Evolutionary conservation across 441 rosid genomes (phyloP), one percentile per base, ranked within the genome.

Genomic region (Populus trichocarpa): DNA sequence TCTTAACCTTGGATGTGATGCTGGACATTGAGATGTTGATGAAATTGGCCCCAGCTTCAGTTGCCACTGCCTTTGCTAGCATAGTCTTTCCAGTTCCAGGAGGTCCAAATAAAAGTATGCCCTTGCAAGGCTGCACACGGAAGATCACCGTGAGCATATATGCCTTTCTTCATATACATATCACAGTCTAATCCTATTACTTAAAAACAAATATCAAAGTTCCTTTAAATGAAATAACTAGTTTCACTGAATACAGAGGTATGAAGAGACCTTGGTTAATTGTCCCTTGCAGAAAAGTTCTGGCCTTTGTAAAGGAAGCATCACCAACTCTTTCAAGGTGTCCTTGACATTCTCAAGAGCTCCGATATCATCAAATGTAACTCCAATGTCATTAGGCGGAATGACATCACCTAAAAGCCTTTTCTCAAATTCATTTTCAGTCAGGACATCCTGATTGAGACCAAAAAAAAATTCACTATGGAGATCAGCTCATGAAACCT

Each of bases 71-170:
- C 87, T 93, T 95, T 22, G 99, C 99, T 57, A 95, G 89, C 97
- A 95, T 93, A 35, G 98, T 95, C 85, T 95, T 95, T 38, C 99
- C 98, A 38, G 99, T 95, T 72, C 99, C 98, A 73, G 99, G 99
- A 59, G 97, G 99, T 82, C 99, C 99, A 86, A 95, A 95, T 77
- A 93, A 80, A 77, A 95, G 90, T 79, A 95, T 93, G 70, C 98
- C 98, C 88, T 92, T 95, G 87, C 97, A 93, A 83, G 97, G 98
- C 97, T 95, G 87, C 86, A 82, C 38, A 78, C 28, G 25, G 75
- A 71, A 61, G 70, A 76, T 38, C 35, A 33, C 26, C 26, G 46
- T 75, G 74, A 78, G 77, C 53, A 69, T 59, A 40, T 46, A 12
- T 25, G 69, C 74, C 25, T 63, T 69, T 61, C 28, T 35, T 61